phyloP scores from a whole-genome alignment of 2,329 filamentous ascomycete species.

The Trichophyton benhamiae region DNA sequence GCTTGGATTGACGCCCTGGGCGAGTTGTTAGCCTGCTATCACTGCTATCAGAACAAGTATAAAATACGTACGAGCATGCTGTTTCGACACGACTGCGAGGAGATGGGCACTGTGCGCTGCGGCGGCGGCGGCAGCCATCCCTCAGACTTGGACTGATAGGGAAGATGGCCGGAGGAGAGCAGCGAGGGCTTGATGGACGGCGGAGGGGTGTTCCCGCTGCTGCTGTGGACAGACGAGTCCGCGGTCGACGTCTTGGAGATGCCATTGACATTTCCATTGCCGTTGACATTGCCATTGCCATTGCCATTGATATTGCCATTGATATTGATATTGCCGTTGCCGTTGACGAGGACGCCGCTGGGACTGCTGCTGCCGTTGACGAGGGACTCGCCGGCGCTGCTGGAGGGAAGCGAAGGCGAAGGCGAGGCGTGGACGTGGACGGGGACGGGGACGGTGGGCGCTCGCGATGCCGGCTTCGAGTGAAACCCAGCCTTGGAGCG shows the following conservation, averaged over 20 bases:
- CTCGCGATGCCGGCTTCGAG: conserved; percentile 17
- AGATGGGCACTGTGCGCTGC: conserved; percentile 35
- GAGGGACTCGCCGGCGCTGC: neutral
- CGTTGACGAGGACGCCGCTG: neutral
- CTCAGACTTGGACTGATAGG: conserved; percentile 32
- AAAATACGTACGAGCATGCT: conserved; percentile 32
- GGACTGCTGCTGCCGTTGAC: neutral
- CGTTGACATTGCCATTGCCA: conserved; percentile 28
- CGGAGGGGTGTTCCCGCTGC: conserved; percentile 57
- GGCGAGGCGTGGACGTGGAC: neutral
- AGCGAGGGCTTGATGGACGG: conserved; percentile 57
- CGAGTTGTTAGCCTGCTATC: neutral
- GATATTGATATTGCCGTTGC: neutral
- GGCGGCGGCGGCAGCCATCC: conserved; percentile 29
- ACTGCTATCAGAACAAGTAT: neutral
- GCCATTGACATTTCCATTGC: neutral
- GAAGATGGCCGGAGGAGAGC: conserved; percentile 52
- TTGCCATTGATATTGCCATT: neutral
- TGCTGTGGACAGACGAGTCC: conserved; percentile 48
- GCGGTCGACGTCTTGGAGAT: conserved; percentile 38
- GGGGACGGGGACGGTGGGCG: neutral
- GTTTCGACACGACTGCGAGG: conserved; percentile 30
- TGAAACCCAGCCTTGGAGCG: conserved; percentile 65
- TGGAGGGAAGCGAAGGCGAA: conserved; percentile 31
- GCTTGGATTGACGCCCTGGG: conserved; percentile 26